Base-by-base conservation (phyloP, 495 filamentous ascomycete genomes). In the Lindgomyces ingoldianus region DNA sequence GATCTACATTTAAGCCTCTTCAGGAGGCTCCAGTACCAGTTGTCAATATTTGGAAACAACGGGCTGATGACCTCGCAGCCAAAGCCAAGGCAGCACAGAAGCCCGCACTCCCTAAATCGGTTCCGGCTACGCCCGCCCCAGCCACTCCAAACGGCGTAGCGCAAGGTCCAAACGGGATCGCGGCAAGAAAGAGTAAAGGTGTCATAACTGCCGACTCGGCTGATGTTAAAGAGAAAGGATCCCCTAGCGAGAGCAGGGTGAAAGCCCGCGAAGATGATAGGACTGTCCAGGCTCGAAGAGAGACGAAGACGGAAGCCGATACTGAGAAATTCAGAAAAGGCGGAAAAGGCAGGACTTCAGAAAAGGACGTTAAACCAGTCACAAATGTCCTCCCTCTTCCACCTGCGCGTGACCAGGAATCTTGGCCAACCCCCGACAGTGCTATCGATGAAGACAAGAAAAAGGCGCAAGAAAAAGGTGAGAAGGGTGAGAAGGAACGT, bases 391-490 rank as follows among this genome's bases (percentile, higher is more conserved):
- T 85, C 44, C 79, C 82, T 49, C 79, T 81, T 14, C 82, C 87
- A 14, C 82, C 87, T 3, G 88, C 89, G 36, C 89, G 83, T 53
- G 91, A 96, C 75, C 80, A 88, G 41, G 79, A 83, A 27, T 86
- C 85, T 27, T 98, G 94, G 94, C 94, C 94, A 19, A 96, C 94
- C 9, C 92, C 91, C 1, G 88, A 96, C 57, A 87, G 82, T 46
- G 90, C 89, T 2, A 81, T 89, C 30, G 85, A 86, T 41, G 85
- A 88, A 62, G 87, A 89, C 62, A 87, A 87, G 77, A 90, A 85
- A 68, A 89, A 90, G 70, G 60, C 77, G 6, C 84, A 88, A 29
- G 83, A 84, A 44, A 81, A 86, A 72, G 72, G 73, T 2, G 89
- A 91, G 29, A 92, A 87, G 70, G 76, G 84, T 4, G 84, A 87